Evolutionary conservation across 495 filamentous ascomycete genomes (phyloP).

Genomic region (Penicillium maclennaniae): DNA sequence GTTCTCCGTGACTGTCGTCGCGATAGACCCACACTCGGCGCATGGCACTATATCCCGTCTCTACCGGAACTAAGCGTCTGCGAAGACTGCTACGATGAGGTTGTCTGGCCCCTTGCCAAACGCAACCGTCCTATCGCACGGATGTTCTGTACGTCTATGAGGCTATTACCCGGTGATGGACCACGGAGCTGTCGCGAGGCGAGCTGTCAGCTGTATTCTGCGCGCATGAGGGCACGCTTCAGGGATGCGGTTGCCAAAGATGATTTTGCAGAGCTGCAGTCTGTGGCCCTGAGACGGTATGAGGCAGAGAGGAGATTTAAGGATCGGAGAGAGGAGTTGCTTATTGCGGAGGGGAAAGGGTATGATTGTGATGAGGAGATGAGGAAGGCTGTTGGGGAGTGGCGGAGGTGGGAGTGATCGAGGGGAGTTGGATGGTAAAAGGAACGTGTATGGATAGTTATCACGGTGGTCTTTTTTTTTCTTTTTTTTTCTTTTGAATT

Average conservation of each 20-base stretch:
- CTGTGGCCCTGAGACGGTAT: slow-evolving; percentile 34
- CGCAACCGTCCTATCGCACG: slow-evolving; percentile 50
- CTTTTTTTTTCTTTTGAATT: background rate
- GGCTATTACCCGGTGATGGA: slow-evolving; percentile 43
- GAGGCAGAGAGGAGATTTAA: slow-evolving; percentile 45
- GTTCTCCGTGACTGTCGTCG: slow-evolving; percentile 51
- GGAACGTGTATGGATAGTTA: background rate
- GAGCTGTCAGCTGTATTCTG: slow-evolving; percentile 71
- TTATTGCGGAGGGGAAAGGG: slow-evolving; percentile 40
- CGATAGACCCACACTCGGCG: slow-evolving; percentile 44
- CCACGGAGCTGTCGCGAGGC: slow-evolving; percentile 46
- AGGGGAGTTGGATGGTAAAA: background rate
- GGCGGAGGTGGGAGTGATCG: slow-evolving; percentile 52
- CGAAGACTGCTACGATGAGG: slow-evolving; percentile 66
- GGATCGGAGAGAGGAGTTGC: slow-evolving; percentile 40
- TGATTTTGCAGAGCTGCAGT: slow-evolving; percentile 51
- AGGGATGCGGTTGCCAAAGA: slow-evolving; percentile 52
- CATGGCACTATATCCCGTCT: slow-evolving; percentile 60
- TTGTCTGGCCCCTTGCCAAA: slow-evolving; percentile 61
- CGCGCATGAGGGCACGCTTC: slow-evolving; percentile 67
- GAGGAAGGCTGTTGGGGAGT: slow-evolving; percentile 47
- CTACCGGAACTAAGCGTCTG: slow-evolving; percentile 66
- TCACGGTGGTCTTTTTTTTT: background rate
- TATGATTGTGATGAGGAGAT: slow-evolving; percentile 47
- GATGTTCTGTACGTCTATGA: slow-evolving; percentile 48